Conservation (phyloP, 306 rosid species). For the Pachyrhizus erosus region DNA sequence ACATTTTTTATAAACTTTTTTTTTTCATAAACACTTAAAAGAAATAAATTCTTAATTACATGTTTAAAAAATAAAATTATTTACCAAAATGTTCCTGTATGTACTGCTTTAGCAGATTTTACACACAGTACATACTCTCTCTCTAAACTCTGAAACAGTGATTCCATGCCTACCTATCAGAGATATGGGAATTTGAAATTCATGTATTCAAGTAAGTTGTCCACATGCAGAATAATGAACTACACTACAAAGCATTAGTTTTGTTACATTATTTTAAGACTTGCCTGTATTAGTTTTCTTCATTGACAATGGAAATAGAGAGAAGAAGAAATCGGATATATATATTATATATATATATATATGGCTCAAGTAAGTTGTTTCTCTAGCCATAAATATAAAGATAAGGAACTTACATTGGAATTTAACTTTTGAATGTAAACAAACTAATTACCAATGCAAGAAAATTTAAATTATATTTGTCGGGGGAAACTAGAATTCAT, state of each 20-base stretch:
- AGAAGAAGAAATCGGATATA: background rate
- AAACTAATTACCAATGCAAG: background rate
- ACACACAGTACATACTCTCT: conserved; percentile 28
- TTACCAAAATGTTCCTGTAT: too few species aligned
- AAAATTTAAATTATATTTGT: conserved; percentile 2
- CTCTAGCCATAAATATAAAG: background rate
- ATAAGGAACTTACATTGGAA: background rate
- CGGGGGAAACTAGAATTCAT: background rate
- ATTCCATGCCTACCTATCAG: conserved; percentile 16
- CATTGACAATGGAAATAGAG: conserved; percentile 15
- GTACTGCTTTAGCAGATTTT: conserved; percentile 40
- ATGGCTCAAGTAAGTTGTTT: background rate
- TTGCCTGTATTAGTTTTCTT: background rate
- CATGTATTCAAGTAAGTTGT: conserved; percentile 37
- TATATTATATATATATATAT: background rate
- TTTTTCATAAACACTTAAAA: too few species aligned
- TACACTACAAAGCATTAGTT: conserved; percentile 28
- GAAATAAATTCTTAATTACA: too few species aligned
- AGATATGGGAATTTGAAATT: conserved; percentile 37
- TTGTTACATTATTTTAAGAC: conserved; percentile 19
- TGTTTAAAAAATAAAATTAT: too few species aligned
- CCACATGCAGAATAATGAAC: conserved; percentile 50
- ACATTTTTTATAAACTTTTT: too few species aligned
- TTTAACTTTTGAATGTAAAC: conserved; percentile 9
- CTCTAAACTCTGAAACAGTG: conserved; percentile 29